A percentile compares a stretch with the other conserved stretches of the same genome.
Evolutionary conservation across 2,329 filamentous ascomycete genomes (phyloP).

Genomic region (Exophiala xenobiotica): DNA sequence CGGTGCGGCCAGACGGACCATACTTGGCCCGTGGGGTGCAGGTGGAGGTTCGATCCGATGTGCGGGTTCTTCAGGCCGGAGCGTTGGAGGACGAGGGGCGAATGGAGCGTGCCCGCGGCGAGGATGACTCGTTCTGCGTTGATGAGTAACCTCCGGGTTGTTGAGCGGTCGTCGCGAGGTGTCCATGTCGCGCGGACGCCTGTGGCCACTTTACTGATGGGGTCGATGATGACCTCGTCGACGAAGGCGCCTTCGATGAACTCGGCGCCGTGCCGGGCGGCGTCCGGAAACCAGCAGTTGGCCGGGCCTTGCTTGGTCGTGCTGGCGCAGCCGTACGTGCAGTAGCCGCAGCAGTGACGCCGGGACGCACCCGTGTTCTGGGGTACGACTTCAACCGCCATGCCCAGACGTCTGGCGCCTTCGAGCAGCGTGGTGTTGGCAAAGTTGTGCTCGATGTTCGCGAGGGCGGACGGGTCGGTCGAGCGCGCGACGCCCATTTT

Average conservation of each 20-base stretch:
- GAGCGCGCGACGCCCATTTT: slow-evolving; percentile 68
- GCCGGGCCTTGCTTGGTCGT: slow-evolving; percentile 77
- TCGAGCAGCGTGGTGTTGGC: slow-evolving; percentile 72
- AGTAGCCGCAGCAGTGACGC: slow-evolving; percentile 72
- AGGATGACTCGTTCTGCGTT: slow-evolving; percentile 78
- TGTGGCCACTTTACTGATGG: slow-evolving; percentile 55
- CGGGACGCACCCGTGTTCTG: slow-evolving; percentile 76
- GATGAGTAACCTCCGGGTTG: slow-evolving; percentile 65
- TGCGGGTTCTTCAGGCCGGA: slow-evolving; percentile 80
- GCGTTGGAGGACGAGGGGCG: slow-evolving; percentile 70
- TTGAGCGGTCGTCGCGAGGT: slow-evolving; percentile 63
- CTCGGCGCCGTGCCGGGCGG: slow-evolving; percentile 70
- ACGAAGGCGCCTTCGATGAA: slow-evolving; percentile 83
- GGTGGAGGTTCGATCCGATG: slow-evolving; percentile 75
- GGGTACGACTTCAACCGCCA: slow-evolving; percentile 65
- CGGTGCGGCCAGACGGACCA: slow-evolving; percentile 25
- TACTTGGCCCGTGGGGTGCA: slow-evolving; percentile 64
- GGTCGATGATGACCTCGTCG: slow-evolving; percentile 64
- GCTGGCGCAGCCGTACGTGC: slow-evolving; percentile 59
- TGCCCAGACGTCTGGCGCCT: slow-evolving; percentile 71
- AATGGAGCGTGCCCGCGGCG: slow-evolving; percentile 73
- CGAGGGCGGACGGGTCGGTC: slow-evolving; percentile 44
- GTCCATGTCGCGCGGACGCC: slow-evolving; percentile 76
- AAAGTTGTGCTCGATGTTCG: slow-evolving; percentile 66
- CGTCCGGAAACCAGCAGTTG: slow-evolving; percentile 75